phyloP scores from a whole-genome alignment of 352 stramenopile species.

The Phytophthora palmivora region DNA sequence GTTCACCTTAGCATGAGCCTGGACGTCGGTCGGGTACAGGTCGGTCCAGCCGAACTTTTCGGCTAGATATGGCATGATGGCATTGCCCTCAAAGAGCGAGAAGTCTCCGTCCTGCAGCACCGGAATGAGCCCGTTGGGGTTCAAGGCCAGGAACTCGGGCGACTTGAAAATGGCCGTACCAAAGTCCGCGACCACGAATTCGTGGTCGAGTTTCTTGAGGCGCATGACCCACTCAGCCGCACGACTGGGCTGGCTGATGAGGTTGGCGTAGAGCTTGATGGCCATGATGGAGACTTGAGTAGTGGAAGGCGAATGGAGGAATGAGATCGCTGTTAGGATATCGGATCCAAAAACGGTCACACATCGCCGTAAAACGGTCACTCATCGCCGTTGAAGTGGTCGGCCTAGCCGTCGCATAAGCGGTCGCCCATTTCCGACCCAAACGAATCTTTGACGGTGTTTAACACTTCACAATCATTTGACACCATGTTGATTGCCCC shows the following conservation, averaged over 20 bases:
- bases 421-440: constrained; percentile 14
- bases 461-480: not conserved
- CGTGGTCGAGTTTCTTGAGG: constrained; percentile 46
- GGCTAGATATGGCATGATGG: constrained; percentile 64
- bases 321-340: constrained; percentile 13
- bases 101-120: constrained; percentile 53
- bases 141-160: constrained; percentile 44
- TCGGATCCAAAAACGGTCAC: not conserved
- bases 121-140: constrained; percentile 50
- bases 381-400: constrained; percentile 7
- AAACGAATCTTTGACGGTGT: not conserved
- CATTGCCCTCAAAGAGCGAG: constrained; percentile 52
- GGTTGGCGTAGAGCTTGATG: constrained; percentile 55
- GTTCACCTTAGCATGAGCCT: constrained; percentile 70
- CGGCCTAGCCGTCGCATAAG: too few species aligned
- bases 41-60: constrained; percentile 60
- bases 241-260: constrained; percentile 48
- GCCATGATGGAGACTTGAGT: constrained; percentile 28
- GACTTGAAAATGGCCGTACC: constrained; percentile 41
- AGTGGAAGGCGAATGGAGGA: constrained; percentile 19
- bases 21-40: constrained; percentile 57
- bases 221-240: constrained; percentile 48
- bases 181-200: constrained; percentile 44
- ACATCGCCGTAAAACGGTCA: not conserved
- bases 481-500: not conserved